Evolutionary conservation across 2,329 filamentous ascomycete species (phyloP).

Genomic region (Shiraia bambusicola): DNA sequence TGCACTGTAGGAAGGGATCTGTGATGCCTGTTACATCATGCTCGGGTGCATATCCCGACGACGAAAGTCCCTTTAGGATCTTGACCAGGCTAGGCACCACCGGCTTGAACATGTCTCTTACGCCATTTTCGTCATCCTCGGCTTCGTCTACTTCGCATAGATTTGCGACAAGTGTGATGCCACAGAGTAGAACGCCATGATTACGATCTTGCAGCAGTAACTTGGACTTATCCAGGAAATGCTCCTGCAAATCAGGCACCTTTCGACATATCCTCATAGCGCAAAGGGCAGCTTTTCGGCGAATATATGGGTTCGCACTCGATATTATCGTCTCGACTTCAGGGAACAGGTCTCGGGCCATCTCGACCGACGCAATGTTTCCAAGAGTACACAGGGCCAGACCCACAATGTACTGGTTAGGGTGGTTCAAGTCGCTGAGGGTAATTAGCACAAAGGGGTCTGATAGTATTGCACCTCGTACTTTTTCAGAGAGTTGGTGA

Average conservation of each 20-base stretch:
- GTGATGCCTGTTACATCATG: constrained; percentile 98
- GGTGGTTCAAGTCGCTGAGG: constrained; percentile 85
- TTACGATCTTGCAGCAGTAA: constrained; percentile 87
- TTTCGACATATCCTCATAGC: constrained; percentile 99
- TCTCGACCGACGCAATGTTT: constrained; percentile 96
- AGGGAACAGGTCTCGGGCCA: constrained; percentile 95
- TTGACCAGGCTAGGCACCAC: constrained; percentile 84
- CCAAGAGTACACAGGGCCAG: constrained; percentile 93
- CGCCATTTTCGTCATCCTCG: constrained; percentile 84
- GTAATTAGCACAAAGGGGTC: constrained; percentile 14
- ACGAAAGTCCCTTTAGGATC: constrained; percentile 87
- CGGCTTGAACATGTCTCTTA: constrained; percentile 87
- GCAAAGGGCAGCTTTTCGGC: constrained; percentile 95
- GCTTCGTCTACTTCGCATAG: constrained; percentile 94
- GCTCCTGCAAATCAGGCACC: constrained; percentile 93
- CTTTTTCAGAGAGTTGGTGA: constrained; percentile 98
- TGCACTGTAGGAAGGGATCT: constrained; percentile 96
- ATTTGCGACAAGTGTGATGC: constrained; percentile 84
- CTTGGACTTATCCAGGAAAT: constrained; percentile 93
- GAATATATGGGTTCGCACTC: constrained; percentile 96
- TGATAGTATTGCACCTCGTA: constrained; percentile 47
- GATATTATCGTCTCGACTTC: constrained; percentile 92
- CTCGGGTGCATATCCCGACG: constrained; percentile 94
- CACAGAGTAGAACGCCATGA: constrained; percentile 91
- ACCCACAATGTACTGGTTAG: constrained; percentile 97